These are phyloP conservation scores for Reutealis trisperma DNA, from an alignment of 345 rosid species.

Conservation along the genomic window DNA sequence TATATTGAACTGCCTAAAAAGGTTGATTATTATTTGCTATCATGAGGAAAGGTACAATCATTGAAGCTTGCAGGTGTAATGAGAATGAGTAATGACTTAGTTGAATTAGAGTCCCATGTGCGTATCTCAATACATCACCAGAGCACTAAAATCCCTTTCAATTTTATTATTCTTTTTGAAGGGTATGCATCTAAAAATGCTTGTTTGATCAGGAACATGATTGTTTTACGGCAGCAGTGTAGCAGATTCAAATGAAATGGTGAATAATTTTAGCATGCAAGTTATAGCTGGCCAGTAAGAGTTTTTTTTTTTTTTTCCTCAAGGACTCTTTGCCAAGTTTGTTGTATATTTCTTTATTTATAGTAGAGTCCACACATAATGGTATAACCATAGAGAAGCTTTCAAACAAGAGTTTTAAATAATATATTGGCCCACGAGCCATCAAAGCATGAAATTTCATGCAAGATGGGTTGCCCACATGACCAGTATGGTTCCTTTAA, in stretches of 20 bases:
- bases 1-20: background rate
- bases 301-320: background rate
- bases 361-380: constrained; percentile 15
- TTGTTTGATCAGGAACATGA: too few relatives aligned
- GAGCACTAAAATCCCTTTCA: constrained; percentile 2
- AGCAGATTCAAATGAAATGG: background rate
- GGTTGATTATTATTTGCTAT: background rate
- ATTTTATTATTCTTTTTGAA: background rate
- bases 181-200: background rate
- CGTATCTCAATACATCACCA: background rate
- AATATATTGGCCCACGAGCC: constrained; percentile 17
- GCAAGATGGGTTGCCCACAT: constrained; percentile 19
- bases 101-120: background rate
- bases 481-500: constrained; percentile 1
- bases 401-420: constrained; percentile 6
- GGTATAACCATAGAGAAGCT: background rate
- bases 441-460: constrained; percentile 1
- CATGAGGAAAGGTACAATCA: background rate
- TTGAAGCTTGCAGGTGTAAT: constrained; percentile 1
- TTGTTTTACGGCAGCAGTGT: too few relatives aligned
- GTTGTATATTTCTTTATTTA: background rate
- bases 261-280: constrained; percentile 10
- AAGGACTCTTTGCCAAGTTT: background rate
- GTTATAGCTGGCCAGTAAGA: constrained; percentile 29
- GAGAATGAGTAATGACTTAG: background rate